phyloP scores from a whole-genome alignment of 768 basidiomycete species.

The Rhizopogon vinicolor region DNA sequence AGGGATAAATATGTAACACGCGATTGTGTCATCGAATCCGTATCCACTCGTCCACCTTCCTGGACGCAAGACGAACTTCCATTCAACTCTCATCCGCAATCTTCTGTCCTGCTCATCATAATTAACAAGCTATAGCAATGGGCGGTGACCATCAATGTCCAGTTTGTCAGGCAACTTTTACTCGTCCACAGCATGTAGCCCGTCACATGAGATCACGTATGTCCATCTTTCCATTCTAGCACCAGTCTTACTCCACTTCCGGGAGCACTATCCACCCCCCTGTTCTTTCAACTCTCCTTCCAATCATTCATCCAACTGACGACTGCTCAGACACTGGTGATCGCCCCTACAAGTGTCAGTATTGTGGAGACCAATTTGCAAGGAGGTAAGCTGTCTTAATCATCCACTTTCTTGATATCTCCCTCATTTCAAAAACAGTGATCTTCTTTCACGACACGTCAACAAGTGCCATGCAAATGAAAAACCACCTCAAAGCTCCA shows the following conservation, averaged over 20 bases:
- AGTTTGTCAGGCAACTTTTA: slow-evolving; percentile 84
- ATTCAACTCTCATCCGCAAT: not conserved
- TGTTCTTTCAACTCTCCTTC: slow-evolving; percentile 7
- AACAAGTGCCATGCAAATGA: slow-evolving; percentile 86
- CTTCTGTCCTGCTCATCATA: not conserved
- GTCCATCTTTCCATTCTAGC: slow-evolving; percentile 28
- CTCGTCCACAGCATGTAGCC: slow-evolving; percentile 85
- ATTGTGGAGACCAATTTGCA: slow-evolving; percentile 88
- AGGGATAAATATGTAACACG: slow-evolving; percentile 29
- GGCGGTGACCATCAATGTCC: slow-evolving; percentile 84
- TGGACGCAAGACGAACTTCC: slow-evolving; percentile 13
- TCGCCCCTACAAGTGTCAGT: slow-evolving; percentile 84
- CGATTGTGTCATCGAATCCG: slow-evolving; percentile 28
- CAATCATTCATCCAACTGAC: slow-evolving; percentile 11
- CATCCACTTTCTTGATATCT: slow-evolving; percentile 2
- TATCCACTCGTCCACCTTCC: slow-evolving; percentile 17
- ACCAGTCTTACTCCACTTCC: slow-evolving; percentile 16
- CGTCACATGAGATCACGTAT: slow-evolving; percentile 88
- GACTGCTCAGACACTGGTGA: slow-evolving; percentile 70
- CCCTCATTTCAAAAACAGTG: slow-evolving; percentile 36
- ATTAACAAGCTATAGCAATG: slow-evolving; percentile 35
- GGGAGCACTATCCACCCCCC: slow-evolving; percentile 2
- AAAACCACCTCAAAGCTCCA: slow-evolving; percentile 38
- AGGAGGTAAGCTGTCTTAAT: slow-evolving; percentile 48
- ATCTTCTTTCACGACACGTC: slow-evolving; percentile 79